phyloP scores from a whole-genome alignment of 2,329 filamentous ascomycete genomes.

The Zelopaecilomyces penicillatus region DNA sequence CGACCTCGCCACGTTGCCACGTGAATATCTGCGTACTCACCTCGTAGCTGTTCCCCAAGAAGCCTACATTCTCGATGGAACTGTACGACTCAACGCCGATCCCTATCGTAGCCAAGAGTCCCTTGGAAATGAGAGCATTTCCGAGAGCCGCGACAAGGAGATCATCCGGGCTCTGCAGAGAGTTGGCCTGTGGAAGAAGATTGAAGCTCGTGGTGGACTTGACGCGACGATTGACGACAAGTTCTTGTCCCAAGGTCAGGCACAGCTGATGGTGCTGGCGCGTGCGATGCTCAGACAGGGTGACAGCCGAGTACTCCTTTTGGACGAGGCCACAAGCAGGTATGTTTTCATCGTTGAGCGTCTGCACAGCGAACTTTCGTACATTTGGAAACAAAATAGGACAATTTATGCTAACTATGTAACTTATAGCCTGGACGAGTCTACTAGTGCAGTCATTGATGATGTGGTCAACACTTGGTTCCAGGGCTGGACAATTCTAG shows the following conservation, averaged over 20 bases:
- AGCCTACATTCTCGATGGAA: conserved; percentile 37
- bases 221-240: conserved; percentile 24
- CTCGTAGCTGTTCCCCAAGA: conserved; percentile 43
- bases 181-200: conserved; percentile 32
- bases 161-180: conserved; percentile 27
- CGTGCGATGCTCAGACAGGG: conserved; percentile 25
- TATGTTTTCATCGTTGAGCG: conserved; percentile 12
- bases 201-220: conserved; percentile 30
- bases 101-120: conserved; percentile 19
- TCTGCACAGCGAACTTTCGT: too few species aligned
- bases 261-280: conserved; percentile 32
- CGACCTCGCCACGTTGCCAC: conserved; percentile 31
- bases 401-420: too few species aligned
- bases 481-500: conserved; percentile 36
- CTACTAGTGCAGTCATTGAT: conserved; percentile 10
- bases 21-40: conserved; percentile 32
- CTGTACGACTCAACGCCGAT: conserved; percentile 39
- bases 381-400: too few species aligned
- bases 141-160: conserved; percentile 21
- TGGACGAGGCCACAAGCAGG: conserved; percentile 34
- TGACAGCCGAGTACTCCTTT: background rate
- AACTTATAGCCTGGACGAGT: conserved; percentile 18
- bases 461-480: conserved; percentile 13
- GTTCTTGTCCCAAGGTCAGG: background rate
- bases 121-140: background rate